phyloP scores from a whole-genome alignment of 2,329 filamentous ascomycete species.

The Orbilia oligospora region DNA sequence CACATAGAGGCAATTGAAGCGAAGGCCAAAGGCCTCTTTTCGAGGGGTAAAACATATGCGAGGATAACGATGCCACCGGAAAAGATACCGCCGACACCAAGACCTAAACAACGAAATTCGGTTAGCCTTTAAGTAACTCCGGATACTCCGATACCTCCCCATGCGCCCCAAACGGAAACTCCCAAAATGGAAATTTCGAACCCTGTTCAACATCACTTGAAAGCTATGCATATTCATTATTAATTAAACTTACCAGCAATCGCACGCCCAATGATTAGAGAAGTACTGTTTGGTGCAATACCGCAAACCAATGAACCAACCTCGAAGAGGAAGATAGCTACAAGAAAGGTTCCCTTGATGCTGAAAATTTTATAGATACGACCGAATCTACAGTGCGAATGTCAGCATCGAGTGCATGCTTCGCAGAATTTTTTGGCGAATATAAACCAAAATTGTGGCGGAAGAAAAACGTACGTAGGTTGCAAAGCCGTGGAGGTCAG shows the following conservation, averaged over 20 bases:
- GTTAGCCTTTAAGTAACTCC: constrained; percentile 9
- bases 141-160: background rate
- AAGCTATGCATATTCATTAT: no score
- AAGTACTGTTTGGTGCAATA: constrained; percentile 70
- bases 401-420: no score
- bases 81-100: constrained; percentile 73
- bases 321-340: constrained; percentile 64
- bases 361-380: constrained; percentile 71
- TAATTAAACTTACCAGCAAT: constrained; percentile 71
- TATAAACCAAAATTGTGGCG: no score
- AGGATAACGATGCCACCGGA: constrained; percentile 71
- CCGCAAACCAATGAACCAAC: constrained; percentile 72
- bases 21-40: constrained; percentile 64
- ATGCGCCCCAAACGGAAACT: background rate
- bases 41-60: constrained; percentile 63
- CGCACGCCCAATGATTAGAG: constrained; percentile 72
- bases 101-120: constrained; percentile 65
- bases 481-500: constrained; percentile 60
- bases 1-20: constrained; percentile 68
- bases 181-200: background rate
- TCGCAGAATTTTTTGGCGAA: no score
- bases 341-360: constrained; percentile 70
- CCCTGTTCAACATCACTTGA: background rate
- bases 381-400: constrained; percentile 69
- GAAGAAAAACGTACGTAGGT: constrained; percentile 64